phyloP scores from a whole-genome alignment of 306 rosid genomes.

The Malus fusca region DNA sequence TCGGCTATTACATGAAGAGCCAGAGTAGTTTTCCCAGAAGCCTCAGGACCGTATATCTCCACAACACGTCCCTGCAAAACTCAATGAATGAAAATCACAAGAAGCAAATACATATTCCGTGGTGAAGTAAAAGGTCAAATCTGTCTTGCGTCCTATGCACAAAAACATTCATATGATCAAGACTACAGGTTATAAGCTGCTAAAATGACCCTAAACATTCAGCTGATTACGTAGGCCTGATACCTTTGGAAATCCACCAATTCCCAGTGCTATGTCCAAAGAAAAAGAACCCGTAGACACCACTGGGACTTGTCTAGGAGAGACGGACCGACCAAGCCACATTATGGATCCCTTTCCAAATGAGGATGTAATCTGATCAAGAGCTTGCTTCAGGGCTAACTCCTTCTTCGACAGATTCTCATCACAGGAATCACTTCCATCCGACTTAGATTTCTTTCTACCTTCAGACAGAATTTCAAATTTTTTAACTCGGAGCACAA shows the following conservation, averaged over 20 bases:
- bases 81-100: constrained; percentile 16
- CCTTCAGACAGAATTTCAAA: constrained; percentile 34
- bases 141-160: background rate
- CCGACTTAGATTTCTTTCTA: constrained; percentile 54
- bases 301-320: constrained; percentile 54
- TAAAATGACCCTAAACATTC: background rate
- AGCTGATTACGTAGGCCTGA: background rate
- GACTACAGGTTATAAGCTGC: background rate
- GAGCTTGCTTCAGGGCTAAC: constrained; percentile 68
- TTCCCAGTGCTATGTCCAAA: constrained; percentile 75
- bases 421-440: constrained; percentile 60
- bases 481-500: background rate
- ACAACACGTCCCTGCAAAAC: constrained; percentile 77
- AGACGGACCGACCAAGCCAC: constrained; percentile 80
- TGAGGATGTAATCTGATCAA: constrained; percentile 80
- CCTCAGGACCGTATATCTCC: constrained; percentile 93
- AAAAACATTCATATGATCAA: background rate
- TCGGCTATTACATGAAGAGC: constrained; percentile 86
- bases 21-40: constrained; percentile 92
- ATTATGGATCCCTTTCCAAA: constrained; percentile 89
- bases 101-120: background rate
- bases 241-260: constrained; percentile 93
- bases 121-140: background rate
- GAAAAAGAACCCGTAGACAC: constrained; percentile 78
- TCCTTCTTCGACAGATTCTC: constrained; percentile 77